Percentiles rank a stretch among this genome's conserved stretches.
These are phyloP conservation scores for Babesia ovis DNA, from an alignment of 169 alveolate genomes.

Conservation along the genomic window DNA sequence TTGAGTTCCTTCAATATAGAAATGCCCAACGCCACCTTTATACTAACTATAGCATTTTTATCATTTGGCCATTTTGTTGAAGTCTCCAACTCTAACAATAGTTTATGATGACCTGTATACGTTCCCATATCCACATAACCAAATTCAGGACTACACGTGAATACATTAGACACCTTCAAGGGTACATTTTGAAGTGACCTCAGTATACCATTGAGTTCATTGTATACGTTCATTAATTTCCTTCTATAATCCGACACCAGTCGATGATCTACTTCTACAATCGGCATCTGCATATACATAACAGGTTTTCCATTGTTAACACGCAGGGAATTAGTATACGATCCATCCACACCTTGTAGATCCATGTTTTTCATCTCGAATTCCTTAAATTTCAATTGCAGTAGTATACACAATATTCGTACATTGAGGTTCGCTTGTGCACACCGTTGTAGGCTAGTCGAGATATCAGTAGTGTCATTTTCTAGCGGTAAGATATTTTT, in stretches of 20 bases:
- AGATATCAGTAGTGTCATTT: background rate
- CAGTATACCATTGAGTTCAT: conserved; percentile 44
- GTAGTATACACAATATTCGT: background rate
- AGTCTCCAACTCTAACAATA: conserved; percentile 27
- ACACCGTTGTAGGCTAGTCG: background rate
- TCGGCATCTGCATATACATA: background rate
- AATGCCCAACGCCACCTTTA: conserved; percentile 19
- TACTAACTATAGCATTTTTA: background rate
- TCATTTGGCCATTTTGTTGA: conserved; percentile 44
- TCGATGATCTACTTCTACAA: conserved; percentile 7
- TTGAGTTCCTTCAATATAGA: conserved; percentile 36
- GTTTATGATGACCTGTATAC: background rate
- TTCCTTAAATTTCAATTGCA: background rate
- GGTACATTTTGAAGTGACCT: conserved; percentile 46
- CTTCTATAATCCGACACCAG: conserved; percentile 28
- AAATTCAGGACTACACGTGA: conserved; percentile 11
- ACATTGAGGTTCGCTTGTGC: conserved; percentile 8
- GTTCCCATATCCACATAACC: conserved; percentile 38
- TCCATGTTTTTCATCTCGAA: background rate
- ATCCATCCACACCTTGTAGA: background rate
- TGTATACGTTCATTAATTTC: conserved; percentile 35
- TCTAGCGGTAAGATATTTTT: background rate
- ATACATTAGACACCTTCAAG: conserved; percentile 36
- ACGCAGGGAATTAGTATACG: background rate
- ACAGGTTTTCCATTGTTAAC: background rate